Percentiles rank a stretch among this genome's conserved stretches.
phyloP scores from a whole-genome alignment of 257 asterid species.

The Lantana camara region DNA sequence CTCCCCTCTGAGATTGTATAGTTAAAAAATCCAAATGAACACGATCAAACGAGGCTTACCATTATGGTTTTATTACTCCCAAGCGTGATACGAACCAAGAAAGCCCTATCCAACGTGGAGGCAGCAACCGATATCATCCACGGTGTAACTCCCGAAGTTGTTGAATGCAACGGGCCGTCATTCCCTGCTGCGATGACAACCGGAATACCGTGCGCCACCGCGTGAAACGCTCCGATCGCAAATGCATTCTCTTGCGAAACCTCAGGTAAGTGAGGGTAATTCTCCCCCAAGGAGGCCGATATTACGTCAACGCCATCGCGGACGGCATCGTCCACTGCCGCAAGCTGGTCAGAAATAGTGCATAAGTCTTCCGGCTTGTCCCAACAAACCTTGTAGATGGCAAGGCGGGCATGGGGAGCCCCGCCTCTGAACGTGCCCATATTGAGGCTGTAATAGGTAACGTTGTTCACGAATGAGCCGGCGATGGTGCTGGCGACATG shows the following conservation, averaged over 20 bases:
- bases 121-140: constrained; percentile 36
- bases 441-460: constrained; percentile 23
- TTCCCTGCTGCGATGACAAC: no score
- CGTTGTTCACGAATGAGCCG: constrained; percentile 16
- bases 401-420: constrained; percentile 23
- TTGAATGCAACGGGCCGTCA: background rate
- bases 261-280: no score
- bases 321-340: no score
- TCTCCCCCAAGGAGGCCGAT: no score
- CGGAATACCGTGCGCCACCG: no score
- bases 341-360: no score
- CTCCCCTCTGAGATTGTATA: no score
- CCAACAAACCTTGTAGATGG: constrained; percentile 24
- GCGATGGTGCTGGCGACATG: constrained; percentile 36
- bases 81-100: constrained; percentile 12
- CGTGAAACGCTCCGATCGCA: no score
- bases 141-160: constrained; percentile 13
- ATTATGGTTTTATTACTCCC: constrained; percentile 17
- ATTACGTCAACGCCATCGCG: no score
- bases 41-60: no score
- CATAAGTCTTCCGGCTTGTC: background rate
- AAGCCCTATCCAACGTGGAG: constrained; percentile 24
- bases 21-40: no score
- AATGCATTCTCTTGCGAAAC: no score
- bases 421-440: constrained; percentile 29